These are phyloP conservation scores for Aureobasidium subglaciale DNA, from an alignment of 2,329 filamentous ascomycete species.

Conservation along the genomic window DNA sequence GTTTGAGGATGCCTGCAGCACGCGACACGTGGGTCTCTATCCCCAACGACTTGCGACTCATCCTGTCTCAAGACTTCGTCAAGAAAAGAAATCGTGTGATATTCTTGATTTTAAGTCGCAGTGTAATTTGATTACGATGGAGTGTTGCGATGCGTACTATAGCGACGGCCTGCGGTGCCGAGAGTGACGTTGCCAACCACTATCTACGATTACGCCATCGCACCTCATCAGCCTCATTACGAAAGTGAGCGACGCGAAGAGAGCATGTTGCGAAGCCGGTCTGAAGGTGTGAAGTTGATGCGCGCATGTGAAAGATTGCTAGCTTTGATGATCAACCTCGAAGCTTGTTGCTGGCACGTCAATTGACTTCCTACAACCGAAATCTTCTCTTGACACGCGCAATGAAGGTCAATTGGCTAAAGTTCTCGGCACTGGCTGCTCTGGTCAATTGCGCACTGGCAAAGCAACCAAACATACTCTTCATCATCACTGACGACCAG, in stretches of 20 bases:
- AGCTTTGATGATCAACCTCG: neutral
- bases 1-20: neutral
- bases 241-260: neutral
- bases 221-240: neutral
- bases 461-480: conserved; percentile 49
- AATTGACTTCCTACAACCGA: neutral
- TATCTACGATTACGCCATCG: neutral
- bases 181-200: neutral
- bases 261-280: neutral
- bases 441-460: neutral
- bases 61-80: no score
- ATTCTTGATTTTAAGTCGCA: no score
- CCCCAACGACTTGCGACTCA: no score
- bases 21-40: neutral
- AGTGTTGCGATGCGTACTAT: no score
- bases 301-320: neutral
- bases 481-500: conserved; percentile 63
- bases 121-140: no score
- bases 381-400: neutral
- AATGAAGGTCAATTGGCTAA: neutral
- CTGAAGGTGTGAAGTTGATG: neutral
- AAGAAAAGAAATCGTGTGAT: no score
- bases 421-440: neutral
- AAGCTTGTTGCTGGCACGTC: neutral
- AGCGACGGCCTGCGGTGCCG: neutral